These are phyloP conservation scores for Termitomyces sp. DNA, from an alignment of 768 basidiomycete genomes.

Conservation along the genomic window DNA sequence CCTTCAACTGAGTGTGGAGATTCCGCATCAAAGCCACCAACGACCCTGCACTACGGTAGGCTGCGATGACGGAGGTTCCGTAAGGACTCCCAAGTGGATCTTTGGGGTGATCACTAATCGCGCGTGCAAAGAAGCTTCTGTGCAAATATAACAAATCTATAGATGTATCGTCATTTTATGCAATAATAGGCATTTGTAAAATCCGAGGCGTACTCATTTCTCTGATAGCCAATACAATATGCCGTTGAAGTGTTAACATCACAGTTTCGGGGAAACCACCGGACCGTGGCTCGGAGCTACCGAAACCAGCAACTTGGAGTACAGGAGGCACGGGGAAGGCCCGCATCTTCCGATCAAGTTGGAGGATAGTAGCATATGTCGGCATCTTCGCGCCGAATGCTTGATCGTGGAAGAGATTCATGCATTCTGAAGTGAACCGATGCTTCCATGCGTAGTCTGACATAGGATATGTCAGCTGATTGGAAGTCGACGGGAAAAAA, in stretches of 20 bases:
- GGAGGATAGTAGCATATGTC: constrained; percentile 61
- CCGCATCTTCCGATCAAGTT: constrained; percentile 60
- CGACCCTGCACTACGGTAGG: constrained; percentile 68
- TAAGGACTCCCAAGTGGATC: constrained; percentile 70
- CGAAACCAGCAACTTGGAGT: constrained; percentile 65
- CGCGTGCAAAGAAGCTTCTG: constrained; percentile 68
- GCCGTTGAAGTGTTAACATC: constrained; percentile 55
- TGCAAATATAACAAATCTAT: constrained; percentile 66
- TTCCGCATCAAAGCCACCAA: constrained; percentile 68
- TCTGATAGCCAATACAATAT: constrained; percentile 62
- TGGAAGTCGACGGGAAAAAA: not conserved
- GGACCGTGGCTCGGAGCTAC: constrained; percentile 42
- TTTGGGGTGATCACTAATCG: constrained; percentile 67
- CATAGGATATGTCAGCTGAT: constrained; percentile 1
- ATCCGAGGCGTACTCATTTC: constrained; percentile 50
- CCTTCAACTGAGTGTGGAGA: constrained; percentile 57
- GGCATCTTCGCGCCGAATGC: constrained; percentile 68
- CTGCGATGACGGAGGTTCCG: constrained; percentile 68
- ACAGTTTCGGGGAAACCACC: constrained; percentile 42
- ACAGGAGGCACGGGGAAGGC: constrained; percentile 62
- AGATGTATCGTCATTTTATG: not conserved
- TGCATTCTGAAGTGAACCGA: constrained; percentile 60
- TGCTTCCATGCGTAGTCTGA: constrained; percentile 68
- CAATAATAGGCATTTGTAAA: not conserved
- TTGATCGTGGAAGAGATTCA: constrained; percentile 65